Conservation (phyloP, 495 filamentous ascomycete species). For the Entonaema liquescens region DNA sequence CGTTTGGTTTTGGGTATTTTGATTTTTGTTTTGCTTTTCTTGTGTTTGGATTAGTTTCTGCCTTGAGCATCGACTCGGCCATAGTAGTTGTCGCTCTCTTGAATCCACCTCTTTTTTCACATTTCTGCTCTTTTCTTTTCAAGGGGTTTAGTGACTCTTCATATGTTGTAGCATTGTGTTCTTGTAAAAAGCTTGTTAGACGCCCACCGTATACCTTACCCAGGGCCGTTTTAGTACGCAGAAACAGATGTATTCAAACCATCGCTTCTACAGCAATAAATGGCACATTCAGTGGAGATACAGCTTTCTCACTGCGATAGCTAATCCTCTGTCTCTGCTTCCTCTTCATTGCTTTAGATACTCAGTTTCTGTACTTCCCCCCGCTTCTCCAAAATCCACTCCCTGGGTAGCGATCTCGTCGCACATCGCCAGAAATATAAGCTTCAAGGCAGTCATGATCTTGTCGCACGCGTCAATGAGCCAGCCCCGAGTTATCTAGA, state of each 20-base stretch:
- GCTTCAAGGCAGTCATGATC: background rate
- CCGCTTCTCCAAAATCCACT: background rate
- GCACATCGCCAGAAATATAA: background rate
- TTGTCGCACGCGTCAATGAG: background rate
- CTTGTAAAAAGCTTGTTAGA: background rate
- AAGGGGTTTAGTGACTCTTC: background rate
- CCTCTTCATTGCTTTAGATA: background rate
- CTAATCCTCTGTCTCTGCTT: background rate
- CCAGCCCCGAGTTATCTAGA: background rate
- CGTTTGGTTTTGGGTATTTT: slow-evolving; percentile 1
- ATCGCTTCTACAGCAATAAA: background rate
- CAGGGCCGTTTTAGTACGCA: background rate
- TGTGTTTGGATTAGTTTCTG: background rate
- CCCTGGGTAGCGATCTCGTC: background rate
- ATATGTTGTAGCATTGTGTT: background rate
- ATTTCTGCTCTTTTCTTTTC: background rate
- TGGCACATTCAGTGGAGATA: background rate
- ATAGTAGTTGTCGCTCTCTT: slow-evolving; percentile 10
- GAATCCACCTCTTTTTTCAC: slow-evolving; percentile 3
- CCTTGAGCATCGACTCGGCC: background rate
- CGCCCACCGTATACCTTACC: no score
- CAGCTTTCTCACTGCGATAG: background rate
- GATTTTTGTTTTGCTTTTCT: background rate
- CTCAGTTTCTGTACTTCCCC: background rate
- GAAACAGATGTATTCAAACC: background rate